Conservation (phyloP, 1,284 basidiomycete species). For the Rhodotorula sp. region DNA sequence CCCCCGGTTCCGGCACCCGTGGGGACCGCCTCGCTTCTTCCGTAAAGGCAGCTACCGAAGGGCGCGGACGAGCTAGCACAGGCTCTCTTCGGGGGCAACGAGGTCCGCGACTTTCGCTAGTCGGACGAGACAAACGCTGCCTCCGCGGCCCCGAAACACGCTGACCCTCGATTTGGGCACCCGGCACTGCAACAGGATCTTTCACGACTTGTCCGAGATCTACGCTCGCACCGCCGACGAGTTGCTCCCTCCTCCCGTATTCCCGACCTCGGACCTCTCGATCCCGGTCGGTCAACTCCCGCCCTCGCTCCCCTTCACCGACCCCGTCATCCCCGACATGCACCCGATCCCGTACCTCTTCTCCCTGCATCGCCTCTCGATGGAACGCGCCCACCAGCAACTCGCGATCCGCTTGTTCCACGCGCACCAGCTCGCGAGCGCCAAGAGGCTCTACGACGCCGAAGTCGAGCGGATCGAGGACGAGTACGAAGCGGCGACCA, state of each 20-base stretch:
- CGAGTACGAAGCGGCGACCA: constrained; percentile 52
- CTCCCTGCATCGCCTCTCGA: constrained; percentile 52
- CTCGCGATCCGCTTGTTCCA: constrained; percentile 52
- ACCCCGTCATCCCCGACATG: constrained; percentile 41
- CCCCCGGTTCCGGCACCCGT: background rate
- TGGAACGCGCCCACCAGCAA: constrained; percentile 54
- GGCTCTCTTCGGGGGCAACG: too few relatives aligned
- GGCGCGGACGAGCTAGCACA: too few relatives aligned
- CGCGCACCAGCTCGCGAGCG: constrained; percentile 49
- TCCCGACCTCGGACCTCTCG: constrained; percentile 36
- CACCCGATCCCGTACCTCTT: constrained; percentile 55
- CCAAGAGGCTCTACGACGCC: constrained; percentile 51
- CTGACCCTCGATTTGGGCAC: background rate
- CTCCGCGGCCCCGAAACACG: background rate
- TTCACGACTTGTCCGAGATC: constrained; percentile 42
- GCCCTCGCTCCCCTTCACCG: constrained; percentile 39
- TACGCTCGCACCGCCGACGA: constrained; percentile 40
- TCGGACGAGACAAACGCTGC: background rate
- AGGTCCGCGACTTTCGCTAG: too few relatives aligned
- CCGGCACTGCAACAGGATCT: constrained; percentile 29
- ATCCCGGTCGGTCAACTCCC: constrained; percentile 38
- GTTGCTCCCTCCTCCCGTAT: constrained; percentile 40
- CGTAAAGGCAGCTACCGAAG: too few relatives aligned
- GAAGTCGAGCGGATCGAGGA: constrained; percentile 55
- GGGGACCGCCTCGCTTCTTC: too few relatives aligned